Evolutionary conservation across 2,329 filamentous ascomycete genomes (phyloP).

Genomic region (Penicillium crustosum): DNA sequence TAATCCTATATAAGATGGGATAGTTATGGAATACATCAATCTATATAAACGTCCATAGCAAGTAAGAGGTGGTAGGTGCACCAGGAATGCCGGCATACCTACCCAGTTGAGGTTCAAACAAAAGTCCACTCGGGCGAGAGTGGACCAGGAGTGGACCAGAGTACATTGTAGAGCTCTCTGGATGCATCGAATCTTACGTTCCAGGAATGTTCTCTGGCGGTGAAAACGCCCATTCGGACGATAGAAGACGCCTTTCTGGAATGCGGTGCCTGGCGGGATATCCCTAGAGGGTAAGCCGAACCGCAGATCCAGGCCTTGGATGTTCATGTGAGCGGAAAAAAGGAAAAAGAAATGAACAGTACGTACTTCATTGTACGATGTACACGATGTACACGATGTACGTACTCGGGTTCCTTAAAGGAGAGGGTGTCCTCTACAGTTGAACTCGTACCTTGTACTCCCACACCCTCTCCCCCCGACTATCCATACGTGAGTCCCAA

Average conservation of each 20-base stretch:
- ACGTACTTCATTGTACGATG: not conserved
- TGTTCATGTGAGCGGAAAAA: constrained; percentile 37
- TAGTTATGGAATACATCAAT: not conserved
- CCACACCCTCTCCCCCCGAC: not conserved
- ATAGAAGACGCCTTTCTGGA: constrained; percentile 9
- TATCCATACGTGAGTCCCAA: not conserved
- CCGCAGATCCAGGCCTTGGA: constrained; percentile 24
- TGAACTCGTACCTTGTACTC: not conserved
- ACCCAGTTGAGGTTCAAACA: not conserved
- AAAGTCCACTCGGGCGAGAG: constrained; percentile 13
- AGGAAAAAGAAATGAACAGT: not conserved
- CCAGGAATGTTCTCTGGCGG: constrained; percentile 9
- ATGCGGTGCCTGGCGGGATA: constrained; percentile 28
- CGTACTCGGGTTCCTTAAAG: constrained; percentile 4
- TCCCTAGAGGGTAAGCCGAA: constrained; percentile 36
- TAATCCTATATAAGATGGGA: too few species aligned
- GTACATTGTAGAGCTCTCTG: not conserved
- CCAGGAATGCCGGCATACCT: constrained; percentile 11
- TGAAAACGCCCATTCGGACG: constrained; percentile 17
- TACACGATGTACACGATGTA: not conserved
- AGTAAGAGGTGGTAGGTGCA: constrained; percentile 15
- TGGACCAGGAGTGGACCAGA: constrained; percentile 5
- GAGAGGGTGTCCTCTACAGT: not conserved
- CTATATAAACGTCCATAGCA: not conserved
- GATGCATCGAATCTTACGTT: not conserved